Base-by-base conservation (phyloP, 2,329 filamentous ascomycete species). In the Microdochium bolleyi region DNA sequence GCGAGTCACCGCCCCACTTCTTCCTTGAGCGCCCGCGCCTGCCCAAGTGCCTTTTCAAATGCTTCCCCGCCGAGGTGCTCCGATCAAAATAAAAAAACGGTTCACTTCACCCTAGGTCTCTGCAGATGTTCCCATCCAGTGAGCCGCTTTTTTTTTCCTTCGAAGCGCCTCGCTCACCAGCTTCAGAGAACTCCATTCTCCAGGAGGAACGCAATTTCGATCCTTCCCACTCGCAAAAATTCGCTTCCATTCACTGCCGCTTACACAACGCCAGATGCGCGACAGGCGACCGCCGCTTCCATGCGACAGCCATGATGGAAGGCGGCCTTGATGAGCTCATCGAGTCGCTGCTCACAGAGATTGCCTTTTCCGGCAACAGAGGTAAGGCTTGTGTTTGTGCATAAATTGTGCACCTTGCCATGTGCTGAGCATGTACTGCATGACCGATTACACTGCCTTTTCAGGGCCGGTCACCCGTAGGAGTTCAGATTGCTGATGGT, bases 261-360 rank as follows among this genome's bases (percentile, higher is more conserved):
- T 22, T 46, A 46, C 41, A 46, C 9, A 8, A 22, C 41, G 22
- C n/a, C 41, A 46, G 41, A 22, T 24, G 41, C 41, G 41, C 41
- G 27, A 11, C 27, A 5, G 5, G 7, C 41, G 41, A 24, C 19
- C 14, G 19, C 41, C 41, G 19, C 13, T 22, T 55, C 56, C 55
- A 57, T 58, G 53, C 51, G 50, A 25, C 51, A 44, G 50, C 53
- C 62, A 66, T 54, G 24, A 70, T 70, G 67, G 65, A 64, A 48
- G 67, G 61, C 57, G 72, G 71, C 58, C 67, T 74, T 54, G 73
- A 75, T 60, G 70, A 71, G 60, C 62, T 75, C 59, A 66, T 75
- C 51, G 72, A 75, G 58, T 69, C 66, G 55, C 69, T 75, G 54
- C 64, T 75, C 53, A 67, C 64, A 1, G 70, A 75, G 63, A 72